Base-by-base conservation (phyloP, 2,329 filamentous ascomycete species). In the Plectosphaerella plurivora region DNA sequence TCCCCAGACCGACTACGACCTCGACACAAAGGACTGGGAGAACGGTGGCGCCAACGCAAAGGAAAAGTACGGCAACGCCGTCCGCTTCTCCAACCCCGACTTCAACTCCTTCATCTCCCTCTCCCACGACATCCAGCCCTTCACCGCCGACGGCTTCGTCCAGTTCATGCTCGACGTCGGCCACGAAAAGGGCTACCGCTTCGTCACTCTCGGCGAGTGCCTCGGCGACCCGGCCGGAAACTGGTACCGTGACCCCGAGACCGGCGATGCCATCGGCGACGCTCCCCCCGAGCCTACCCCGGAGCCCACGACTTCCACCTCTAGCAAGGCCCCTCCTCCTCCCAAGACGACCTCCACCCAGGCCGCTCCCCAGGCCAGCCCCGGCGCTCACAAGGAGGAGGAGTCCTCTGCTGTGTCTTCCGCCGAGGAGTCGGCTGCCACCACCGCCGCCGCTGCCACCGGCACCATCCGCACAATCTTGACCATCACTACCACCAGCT, bases 201-300 rank as follows among this genome's bases (percentile, higher is more conserved):
- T 70, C 14, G 73, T 75, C 28, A 75, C 73, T 7, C 63, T 77
- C 15, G 75, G 75, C 47, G 74, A 76, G 53, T 78, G 74, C 55
- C 65, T 78, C 35, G 70, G 68, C 24, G 75, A 77, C 57, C 68
- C 71, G 11, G 47, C 56, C 6, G 63, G 58, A 36, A 77, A 78
- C 65, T 78, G 75, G 75, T 77, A 78, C 63, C 70, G 75, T 20
- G 57, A 63, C 47, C 61, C 67, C 1, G 64, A 61, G 11, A 65
- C 62, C 33, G 57, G 55, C 20, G 53, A 53, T 7, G 22, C 50
- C 24, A 20, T 28, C 45, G 39, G 45, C 45, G 50, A 25, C 7
- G 20, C 33, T 20, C 42, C 28, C 41, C 24, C 42, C 44, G n/a
- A 39, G 36, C 28, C 49, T 22, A 24, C 15, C 16, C 36, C 42